Evolutionary conservation across 805 yeast species (phyloP).

Genomic region (Ogataea henricii): DNA sequence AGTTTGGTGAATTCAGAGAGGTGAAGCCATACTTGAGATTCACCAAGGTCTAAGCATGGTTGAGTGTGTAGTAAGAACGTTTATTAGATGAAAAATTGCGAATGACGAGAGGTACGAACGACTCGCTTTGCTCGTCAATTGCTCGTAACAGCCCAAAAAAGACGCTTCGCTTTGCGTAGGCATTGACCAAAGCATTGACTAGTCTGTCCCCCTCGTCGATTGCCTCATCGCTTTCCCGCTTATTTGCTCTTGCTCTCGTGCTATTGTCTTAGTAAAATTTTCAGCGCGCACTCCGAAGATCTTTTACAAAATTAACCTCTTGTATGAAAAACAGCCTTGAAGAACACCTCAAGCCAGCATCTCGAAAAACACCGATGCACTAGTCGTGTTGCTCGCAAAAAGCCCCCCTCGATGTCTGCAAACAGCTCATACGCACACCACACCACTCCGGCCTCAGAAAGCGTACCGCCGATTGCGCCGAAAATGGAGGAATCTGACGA

Average conservation of each 20-base stretch:
- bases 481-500: constrained; percentile 4
- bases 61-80: not conserved
- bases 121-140: no score
- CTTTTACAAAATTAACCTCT: not conserved
- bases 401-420: not conserved
- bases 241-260: not conserved
- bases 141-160: no score
- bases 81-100: not conserved
- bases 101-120: not conserved
- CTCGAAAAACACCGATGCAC: not conserved
- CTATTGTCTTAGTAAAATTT: not conserved
- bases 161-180: no score
- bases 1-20: constrained; percentile 83
- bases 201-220: not conserved
- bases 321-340: not conserved
- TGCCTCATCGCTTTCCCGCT: not conserved
- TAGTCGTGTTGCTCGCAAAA: not conserved
- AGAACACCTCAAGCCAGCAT: not conserved
- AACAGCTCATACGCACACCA: not conserved
- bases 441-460: not conserved
- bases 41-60: constrained; percentile 41
- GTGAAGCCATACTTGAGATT: constrained; percentile 90
- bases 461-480: constrained; percentile 6
- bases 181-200: no score
- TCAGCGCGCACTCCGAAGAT: constrained; percentile 2